These are phyloP conservation scores for Pseudopithomyces maydicus DNA, from an alignment of 2,329 filamentous ascomycete species.

Conservation along the genomic window DNA sequence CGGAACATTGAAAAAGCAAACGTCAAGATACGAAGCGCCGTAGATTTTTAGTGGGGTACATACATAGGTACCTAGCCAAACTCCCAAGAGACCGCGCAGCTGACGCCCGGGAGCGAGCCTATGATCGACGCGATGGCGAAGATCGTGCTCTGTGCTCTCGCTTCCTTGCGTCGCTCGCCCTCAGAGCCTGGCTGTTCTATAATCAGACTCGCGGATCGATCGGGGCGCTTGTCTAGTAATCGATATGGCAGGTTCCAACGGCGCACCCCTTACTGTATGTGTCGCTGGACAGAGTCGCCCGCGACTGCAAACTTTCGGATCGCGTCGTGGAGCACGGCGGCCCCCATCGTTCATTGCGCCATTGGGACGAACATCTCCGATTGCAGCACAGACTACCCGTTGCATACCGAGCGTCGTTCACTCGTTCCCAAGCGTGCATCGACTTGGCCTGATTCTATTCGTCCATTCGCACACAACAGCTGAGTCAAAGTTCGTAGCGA, in stretches of 20 bases:
- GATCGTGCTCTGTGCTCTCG: constrained; percentile 19
- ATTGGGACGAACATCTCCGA: not conserved
- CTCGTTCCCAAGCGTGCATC: not conserved
- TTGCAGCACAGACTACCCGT: not conserved
- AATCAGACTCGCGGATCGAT: not conserved
- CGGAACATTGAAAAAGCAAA: not conserved
- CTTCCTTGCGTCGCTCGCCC: constrained; percentile 8
- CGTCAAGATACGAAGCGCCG: not conserved
- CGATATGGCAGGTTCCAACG: not conserved
- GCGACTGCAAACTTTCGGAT: not conserved
- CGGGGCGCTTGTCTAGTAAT: not conserved
- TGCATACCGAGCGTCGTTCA: not conserved
- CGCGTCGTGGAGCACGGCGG: too few relatives aligned
- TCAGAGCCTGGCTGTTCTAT: not conserved
- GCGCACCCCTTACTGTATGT: not conserved
- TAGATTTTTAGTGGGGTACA: too few relatives aligned
- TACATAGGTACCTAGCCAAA: too few relatives aligned
- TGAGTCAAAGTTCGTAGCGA: not conserved
- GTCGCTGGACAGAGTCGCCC: not conserved
- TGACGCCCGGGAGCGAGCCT: not conserved
- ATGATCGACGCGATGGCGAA: constrained; percentile 14
- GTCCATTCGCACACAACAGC: not conserved
- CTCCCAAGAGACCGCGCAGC: not conserved
- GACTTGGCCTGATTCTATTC: not conserved
- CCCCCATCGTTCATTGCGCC: not conserved